phyloP scores from a whole-genome alignment of 1,284 basidiomycete species.

The Marasmius fiardii region DNA sequence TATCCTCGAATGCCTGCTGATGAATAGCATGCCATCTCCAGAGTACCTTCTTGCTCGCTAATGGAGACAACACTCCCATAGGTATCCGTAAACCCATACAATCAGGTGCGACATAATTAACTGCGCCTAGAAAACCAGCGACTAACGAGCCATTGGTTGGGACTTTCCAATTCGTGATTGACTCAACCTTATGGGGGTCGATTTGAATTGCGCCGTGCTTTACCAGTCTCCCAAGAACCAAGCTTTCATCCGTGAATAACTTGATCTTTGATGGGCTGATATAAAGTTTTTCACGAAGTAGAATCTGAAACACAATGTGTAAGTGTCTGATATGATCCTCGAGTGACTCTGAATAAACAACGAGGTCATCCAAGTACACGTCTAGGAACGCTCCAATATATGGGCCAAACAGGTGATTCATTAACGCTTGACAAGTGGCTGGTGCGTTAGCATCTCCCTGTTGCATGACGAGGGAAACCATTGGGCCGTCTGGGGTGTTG shows the following conservation, averaged over 20 bases:
- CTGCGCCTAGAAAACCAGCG: no score
- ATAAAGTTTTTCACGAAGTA: constrained; percentile 11
- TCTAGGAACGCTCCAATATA: constrained; percentile 27
- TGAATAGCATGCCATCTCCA: neutral
- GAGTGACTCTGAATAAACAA: constrained; percentile 25
- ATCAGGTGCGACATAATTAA: no score
- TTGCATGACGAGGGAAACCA: constrained; percentile 28
- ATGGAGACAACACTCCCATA: neutral
- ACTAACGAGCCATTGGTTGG: no score
- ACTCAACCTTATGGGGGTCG: constrained; percentile 22
- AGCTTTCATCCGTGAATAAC: constrained; percentile 19
- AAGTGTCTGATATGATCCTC: constrained; percentile 27
- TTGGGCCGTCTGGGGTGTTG: constrained; percentile 25
- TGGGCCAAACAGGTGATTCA: constrained; percentile 27
- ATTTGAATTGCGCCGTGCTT: constrained; percentile 20
- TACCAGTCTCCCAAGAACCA: constrained; percentile 22
- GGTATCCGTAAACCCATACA: neutral
- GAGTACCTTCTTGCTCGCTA: neutral
- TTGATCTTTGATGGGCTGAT: constrained; percentile 3
- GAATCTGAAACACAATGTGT: constrained; percentile 18
- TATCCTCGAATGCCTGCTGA: neutral
- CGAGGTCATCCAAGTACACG: constrained; percentile 29
- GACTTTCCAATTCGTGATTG: constrained; percentile 15
- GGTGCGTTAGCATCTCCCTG: no score
- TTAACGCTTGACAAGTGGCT: constrained; percentile 22